Conservation (phyloP, 305 asterid genomes). For the Solanum hybrid region DNA sequence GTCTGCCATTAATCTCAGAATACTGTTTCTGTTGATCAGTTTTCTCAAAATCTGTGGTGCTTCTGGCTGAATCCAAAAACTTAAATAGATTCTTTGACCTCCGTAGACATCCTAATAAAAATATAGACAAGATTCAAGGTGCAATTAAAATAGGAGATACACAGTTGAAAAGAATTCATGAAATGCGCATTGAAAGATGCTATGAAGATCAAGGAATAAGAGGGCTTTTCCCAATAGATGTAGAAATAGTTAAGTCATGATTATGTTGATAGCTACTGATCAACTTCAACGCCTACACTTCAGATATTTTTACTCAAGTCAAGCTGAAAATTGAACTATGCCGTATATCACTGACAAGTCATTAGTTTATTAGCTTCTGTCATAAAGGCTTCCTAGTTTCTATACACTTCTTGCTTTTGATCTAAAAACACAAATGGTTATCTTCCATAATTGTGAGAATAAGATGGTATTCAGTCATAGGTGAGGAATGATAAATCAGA, state of each 20-base stretch:
- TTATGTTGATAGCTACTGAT: neutral
- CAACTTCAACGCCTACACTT: neutral
- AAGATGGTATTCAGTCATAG: neutral
- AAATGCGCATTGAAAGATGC: neutral
- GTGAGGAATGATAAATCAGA: neutral
- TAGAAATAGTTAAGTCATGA: neutral
- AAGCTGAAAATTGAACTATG: neutral
- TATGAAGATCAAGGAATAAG: neutral
- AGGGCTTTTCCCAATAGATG: neutral
- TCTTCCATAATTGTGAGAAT: neutral
- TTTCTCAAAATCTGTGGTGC: neutral
- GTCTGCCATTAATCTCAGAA: neutral
- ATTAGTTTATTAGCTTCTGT: neutral
- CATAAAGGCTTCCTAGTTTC: neutral
- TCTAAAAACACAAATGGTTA: neutral
- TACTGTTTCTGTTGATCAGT: neutral
- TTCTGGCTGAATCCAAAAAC: neutral
- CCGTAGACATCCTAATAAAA: constrained; percentile 13
- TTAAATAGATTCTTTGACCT: constrained; percentile 8
- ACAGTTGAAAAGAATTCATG: neutral
- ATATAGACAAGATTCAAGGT: constrained; percentile 1
- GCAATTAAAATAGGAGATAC: neutral
- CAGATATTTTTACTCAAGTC: neutral
- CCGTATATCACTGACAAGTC: neutral
- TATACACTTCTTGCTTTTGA: neutral